Conservation (phyloP, 2,329 filamentous ascomycete species). For the Colletotrichum sojae region DNA sequence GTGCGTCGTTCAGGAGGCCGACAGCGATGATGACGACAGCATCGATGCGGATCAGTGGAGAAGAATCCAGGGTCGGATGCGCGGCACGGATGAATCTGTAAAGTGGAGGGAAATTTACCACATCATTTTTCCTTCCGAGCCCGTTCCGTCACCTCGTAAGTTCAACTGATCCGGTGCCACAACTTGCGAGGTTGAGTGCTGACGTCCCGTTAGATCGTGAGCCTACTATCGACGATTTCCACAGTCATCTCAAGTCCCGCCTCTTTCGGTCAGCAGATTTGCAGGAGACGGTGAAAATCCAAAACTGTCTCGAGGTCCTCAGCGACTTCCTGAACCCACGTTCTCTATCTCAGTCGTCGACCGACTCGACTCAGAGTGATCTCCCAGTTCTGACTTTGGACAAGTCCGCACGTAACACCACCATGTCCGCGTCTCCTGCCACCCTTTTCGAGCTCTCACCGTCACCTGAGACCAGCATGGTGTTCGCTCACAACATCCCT, state of each 20-base stretch:
- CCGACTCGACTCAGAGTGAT: not conserved
- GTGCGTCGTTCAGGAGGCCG: no score
- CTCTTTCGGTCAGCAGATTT: no score
- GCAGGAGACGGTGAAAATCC: not conserved
- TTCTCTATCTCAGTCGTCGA: not conserved
- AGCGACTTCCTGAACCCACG: not conserved
- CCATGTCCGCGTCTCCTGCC: not conserved
- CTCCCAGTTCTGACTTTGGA: not conserved
- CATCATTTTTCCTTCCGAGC: not conserved
- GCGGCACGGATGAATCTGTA: not conserved
- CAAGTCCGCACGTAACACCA: not conserved
- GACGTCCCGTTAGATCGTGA: not conserved
- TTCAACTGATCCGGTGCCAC: not conserved
- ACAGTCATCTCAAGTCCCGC: not conserved
- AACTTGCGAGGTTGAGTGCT: no score
- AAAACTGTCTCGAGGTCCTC: not conserved
- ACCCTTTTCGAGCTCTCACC: not conserved
- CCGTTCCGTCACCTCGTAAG: conserved; percentile 4
- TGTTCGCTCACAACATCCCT: not conserved
- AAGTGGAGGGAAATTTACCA: conserved; percentile 14
- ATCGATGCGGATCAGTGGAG: not conserved
- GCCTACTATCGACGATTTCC: not conserved
- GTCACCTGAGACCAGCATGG: not conserved
- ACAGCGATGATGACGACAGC: no score
- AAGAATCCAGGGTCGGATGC: not conserved